Evolutionary conservation across 2,329 filamentous ascomycete species (phyloP).

Genomic region (Gliomastix tumulicola): DNA sequence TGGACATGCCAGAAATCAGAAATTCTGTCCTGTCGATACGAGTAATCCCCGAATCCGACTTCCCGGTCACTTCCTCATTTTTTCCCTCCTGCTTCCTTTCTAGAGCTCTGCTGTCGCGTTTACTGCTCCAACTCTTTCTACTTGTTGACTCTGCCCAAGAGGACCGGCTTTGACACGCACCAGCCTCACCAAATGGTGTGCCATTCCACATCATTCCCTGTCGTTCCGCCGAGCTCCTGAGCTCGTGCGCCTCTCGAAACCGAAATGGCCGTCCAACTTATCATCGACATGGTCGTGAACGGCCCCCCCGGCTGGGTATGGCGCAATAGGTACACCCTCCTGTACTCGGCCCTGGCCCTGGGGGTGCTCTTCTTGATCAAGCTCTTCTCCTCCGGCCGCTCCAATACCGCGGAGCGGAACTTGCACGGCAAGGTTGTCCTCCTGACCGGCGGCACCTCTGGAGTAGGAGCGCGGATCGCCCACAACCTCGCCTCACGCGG

Average conservation of each 20-base stretch:
- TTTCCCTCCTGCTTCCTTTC: too few relatives aligned
- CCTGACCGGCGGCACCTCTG: slow-evolving; percentile 90
- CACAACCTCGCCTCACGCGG: slow-evolving; percentile 71
- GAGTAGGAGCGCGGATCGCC: slow-evolving; percentile 75
- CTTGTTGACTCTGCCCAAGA: too few relatives aligned
- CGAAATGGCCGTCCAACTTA: slow-evolving; percentile 46
- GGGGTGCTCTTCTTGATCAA: slow-evolving; percentile 48
- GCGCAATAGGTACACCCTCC: slow-evolving; percentile 32
- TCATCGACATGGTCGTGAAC: slow-evolving; percentile 36
- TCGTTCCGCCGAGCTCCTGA: too few relatives aligned
- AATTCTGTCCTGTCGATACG: too few relatives aligned
- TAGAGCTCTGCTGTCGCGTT: too few relatives aligned
- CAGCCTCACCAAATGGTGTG: too few relatives aligned
- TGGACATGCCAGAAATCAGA: too few relatives aligned
- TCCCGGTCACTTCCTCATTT: too few relatives aligned
- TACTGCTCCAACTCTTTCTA: too few relatives aligned
- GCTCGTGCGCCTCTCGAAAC: neutral
- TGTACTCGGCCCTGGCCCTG: slow-evolving; percentile 27
- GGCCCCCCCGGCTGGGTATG: slow-evolving; percentile 44
- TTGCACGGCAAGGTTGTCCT: slow-evolving; percentile 94
- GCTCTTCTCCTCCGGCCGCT: slow-evolving; percentile 68
- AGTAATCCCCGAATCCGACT: too few relatives aligned
- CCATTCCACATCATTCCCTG: too few relatives aligned
- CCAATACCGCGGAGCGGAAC: slow-evolving; percentile 67
- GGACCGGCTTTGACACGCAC: too few relatives aligned